Percentiles rank a stretch among this genome's conserved stretches.
Evolutionary conservation across 148 eudicot species (phyloP).

Genomic region (Tetragonia tetragonoides): DNA sequence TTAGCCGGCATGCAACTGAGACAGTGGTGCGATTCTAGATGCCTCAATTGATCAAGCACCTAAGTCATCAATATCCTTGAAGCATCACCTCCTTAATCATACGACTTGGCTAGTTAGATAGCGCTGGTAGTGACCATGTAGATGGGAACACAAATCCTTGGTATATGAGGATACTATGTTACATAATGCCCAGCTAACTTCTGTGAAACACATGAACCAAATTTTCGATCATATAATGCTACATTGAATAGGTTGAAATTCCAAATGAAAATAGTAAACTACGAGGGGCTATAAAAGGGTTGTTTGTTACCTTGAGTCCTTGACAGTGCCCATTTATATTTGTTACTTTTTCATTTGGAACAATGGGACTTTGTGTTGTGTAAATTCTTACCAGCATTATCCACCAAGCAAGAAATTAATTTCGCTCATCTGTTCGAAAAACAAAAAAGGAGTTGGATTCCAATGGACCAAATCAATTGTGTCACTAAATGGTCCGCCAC

Average conservation of each 20-base stretch:
- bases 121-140: not conserved
- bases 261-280: too few relatives aligned
- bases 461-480: too few relatives aligned
- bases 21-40: not conserved
- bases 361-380: not conserved
- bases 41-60: not conserved
- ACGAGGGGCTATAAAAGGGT: not conserved
- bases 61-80: not conserved
- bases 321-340: not conserved
- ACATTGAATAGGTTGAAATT: not conserved
- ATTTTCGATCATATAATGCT: not conserved
- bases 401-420: not conserved
- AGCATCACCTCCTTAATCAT: not conserved
- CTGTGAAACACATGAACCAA: constrained; percentile 1
- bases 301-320: not conserved
- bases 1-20: not conserved
- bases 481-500: too few relatives aligned
- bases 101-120: not conserved
- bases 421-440: not conserved
- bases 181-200: not conserved
- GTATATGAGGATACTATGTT: not conserved
- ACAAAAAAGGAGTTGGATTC: not conserved
- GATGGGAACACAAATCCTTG: not conserved
- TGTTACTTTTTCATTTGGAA: not conserved
- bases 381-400: not conserved